These are phyloP conservation scores for Aciculoconidium aculeatum DNA, from an alignment of 805 yeast species.

Conservation along the genomic window DNA sequence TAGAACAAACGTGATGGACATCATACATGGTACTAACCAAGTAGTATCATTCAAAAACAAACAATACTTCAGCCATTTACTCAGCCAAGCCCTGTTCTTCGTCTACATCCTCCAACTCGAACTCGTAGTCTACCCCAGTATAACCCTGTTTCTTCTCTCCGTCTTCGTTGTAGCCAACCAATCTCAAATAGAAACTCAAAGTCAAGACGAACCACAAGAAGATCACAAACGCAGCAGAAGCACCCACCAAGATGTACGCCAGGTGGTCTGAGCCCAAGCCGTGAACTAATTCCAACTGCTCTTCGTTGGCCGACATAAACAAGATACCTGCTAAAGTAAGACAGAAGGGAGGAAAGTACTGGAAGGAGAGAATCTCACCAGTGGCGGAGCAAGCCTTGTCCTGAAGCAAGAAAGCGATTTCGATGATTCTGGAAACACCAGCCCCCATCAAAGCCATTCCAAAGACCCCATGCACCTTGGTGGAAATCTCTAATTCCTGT, in stretches of 20 bases:
- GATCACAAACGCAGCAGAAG: conserved; percentile 69
- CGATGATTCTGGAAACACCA: conserved; percentile 70
- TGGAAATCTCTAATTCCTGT: conserved; percentile 69
- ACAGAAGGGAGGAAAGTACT: conserved; percentile 80
- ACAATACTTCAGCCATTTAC: no score
- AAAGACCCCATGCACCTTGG: conserved; percentile 83
- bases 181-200: conserved; percentile 49
- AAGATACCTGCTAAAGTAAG: conserved; percentile 71
- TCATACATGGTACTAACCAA: no score
- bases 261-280: conserved; percentile 80
- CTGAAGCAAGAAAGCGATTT: conserved; percentile 67
- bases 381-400: conserved; percentile 44
- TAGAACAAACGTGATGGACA: no score
- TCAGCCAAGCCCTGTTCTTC: no score
- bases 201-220: conserved; percentile 61
- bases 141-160: conserved; percentile 20
- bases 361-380: conserved; percentile 61
- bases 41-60: no score
- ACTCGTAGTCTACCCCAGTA: conserved; percentile 26
- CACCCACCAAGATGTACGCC: conserved; percentile 66
- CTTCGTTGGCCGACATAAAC: conserved; percentile 92
- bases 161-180: conserved; percentile 38
- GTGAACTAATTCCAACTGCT: conserved; percentile 66
- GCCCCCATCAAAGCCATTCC: conserved; percentile 77
- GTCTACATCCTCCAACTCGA: conserved; percentile 30